A percentile compares a stretch with the other conserved stretches of the same genome.
Conservation (phyloP, 1,139 yeast genomes). For the Pichia cactophila region DNA sequence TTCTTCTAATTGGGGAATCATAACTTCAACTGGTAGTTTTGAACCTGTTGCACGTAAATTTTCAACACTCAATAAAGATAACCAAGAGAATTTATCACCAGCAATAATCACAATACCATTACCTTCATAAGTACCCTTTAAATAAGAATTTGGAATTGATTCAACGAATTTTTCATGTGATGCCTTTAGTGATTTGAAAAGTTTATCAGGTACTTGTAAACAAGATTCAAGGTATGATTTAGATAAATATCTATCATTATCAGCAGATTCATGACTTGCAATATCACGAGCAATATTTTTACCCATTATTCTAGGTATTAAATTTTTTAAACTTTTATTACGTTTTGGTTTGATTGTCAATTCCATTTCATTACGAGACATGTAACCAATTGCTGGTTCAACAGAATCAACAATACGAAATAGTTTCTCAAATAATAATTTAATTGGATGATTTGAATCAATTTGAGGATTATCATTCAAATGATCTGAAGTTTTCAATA, state of each 20-base stretch:
- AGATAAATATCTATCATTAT: constrained; percentile 27
- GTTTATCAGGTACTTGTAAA: constrained; percentile 43
- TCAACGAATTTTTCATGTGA: constrained; percentile 50
- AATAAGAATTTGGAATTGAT: constrained; percentile 39
- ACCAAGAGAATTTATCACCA: constrained; percentile 55
- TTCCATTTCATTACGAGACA: constrained; percentile 1
- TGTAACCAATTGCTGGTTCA: constrained; percentile 6
- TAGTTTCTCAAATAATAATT: background rate
- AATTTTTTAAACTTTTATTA: background rate
- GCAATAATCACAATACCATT: constrained; percentile 59
- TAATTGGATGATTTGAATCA: background rate
- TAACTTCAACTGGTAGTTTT: constrained; percentile 52
- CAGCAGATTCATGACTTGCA: constrained; percentile 26
- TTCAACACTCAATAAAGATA: constrained; percentile 46
- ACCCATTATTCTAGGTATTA: constrained; percentile 20
- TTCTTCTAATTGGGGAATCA: constrained; percentile 40
- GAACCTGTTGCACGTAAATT: constrained; percentile 48
- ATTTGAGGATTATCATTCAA: too few species aligned
- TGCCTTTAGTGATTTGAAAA: constrained; percentile 38
- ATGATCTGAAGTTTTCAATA: too few species aligned
- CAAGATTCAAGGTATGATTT: constrained; percentile 47
- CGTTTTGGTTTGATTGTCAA: background rate
- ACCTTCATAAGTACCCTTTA: constrained; percentile 38
- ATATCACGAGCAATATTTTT: constrained; percentile 23
- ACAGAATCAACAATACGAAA: constrained; percentile 7